Conservation (phyloP, 441 rosid genomes). For the Aleurites moluccanus region DNA sequence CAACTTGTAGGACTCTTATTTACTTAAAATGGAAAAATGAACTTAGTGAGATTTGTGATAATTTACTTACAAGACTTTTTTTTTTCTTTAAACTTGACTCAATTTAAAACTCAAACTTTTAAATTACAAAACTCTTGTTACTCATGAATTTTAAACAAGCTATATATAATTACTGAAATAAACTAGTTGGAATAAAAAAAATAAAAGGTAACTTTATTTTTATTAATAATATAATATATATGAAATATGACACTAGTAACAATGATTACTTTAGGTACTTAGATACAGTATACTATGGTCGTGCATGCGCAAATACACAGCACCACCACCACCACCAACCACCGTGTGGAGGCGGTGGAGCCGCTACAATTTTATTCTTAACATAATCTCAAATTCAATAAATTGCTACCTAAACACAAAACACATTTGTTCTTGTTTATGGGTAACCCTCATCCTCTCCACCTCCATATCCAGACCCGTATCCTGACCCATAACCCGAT, state of each 20-base stretch:
- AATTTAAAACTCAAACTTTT: no score
- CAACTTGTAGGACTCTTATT: no score
- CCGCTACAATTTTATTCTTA: not conserved
- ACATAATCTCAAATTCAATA: not conserved
- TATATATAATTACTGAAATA: no score
- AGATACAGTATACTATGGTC: not conserved
- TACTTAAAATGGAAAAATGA: no score
- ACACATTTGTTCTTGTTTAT: not conserved
- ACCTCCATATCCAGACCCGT: slow-evolving; percentile 25
- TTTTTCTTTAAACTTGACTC: no score
- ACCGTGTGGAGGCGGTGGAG: not conserved
- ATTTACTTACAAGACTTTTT: no score
- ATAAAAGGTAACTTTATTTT: no score
- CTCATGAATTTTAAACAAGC: no score
- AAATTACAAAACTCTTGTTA: no score
- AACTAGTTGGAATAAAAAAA: no score
- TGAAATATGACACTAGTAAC: not conserved
- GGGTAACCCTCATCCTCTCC: slow-evolving; percentile 30
- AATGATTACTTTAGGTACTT: not conserved
- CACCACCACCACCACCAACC: no score
- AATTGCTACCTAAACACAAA: not conserved
- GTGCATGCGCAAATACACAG: not conserved
- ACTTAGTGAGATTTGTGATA: no score
- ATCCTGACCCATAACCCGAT: slow-evolving; percentile 32
- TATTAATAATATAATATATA: not conserved